phyloP scores from a whole-genome alignment of 306 rosid species.

The Nissolia schottii region DNA sequence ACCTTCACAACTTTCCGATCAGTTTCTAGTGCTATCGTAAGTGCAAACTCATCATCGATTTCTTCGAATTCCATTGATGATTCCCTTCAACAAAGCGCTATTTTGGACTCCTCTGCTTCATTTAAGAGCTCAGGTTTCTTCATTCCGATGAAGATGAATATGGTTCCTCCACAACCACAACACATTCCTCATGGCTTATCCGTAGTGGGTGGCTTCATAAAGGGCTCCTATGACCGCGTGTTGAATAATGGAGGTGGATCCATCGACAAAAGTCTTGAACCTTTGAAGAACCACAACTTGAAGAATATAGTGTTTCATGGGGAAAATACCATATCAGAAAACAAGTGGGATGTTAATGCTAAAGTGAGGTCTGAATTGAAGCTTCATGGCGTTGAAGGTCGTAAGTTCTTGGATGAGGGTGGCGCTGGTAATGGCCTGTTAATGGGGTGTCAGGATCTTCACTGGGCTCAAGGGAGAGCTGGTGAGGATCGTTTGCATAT shows the following conservation, averaged over 20 bases:
- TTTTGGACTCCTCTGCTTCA: slow-evolving; percentile 52
- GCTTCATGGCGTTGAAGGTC: slow-evolving; percentile 19
- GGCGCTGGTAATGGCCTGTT: slow-evolving; percentile 2
- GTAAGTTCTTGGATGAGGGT: neutral
- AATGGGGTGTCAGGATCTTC: slow-evolving; percentile 43
- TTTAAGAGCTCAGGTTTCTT: slow-evolving; percentile 70
- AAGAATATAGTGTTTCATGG: slow-evolving; percentile 20
- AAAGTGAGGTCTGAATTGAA: slow-evolving; percentile 23
- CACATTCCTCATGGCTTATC: slow-evolving; percentile 36
- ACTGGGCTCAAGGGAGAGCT: slow-evolving; percentile 89
- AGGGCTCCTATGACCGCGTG: slow-evolving; percentile 37
- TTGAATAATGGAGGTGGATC: neutral
- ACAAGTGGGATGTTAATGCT: slow-evolving; percentile 24
- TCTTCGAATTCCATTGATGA: slow-evolving; percentile 52
- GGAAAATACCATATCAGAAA: slow-evolving; percentile 22
- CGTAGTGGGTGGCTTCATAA: neutral
- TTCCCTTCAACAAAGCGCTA: slow-evolving; percentile 24
- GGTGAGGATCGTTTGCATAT: slow-evolving; percentile 86
- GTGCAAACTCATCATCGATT: slow-evolving; percentile 67
- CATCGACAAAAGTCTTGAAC: slow-evolving; percentile 10
- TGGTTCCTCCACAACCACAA: slow-evolving; percentile 47
- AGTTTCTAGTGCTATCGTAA: slow-evolving; percentile 71
- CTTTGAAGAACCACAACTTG: slow-evolving; percentile 27
- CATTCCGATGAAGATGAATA: slow-evolving; percentile 25
- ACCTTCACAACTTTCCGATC: slow-evolving; percentile 46